These are phyloP conservation scores for Ophiocordyceps camponoti-rufipedis DNA, from an alignment of 2,329 filamentous ascomycete species.

Conservation along the genomic window DNA sequence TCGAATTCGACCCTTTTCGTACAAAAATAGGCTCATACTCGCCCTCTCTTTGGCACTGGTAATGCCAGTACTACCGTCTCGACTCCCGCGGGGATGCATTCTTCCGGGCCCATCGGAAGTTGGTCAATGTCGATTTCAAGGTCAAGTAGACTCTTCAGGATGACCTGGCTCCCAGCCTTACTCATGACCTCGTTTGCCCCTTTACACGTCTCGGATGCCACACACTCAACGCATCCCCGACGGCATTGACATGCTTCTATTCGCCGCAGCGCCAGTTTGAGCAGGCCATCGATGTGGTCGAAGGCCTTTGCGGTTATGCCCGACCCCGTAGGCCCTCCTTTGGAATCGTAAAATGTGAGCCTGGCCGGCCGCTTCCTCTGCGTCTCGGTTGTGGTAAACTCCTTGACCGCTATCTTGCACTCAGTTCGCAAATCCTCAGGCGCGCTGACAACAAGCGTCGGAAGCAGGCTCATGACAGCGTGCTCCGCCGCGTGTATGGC, in stretches of 20 bases:
- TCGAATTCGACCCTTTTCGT: background rate
- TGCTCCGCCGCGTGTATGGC: constrained; percentile 94
- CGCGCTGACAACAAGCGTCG: constrained; percentile 77
- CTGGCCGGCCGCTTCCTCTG: constrained; percentile 68
- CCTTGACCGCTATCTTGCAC: constrained; percentile 78
- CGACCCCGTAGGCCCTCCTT: constrained; percentile 65
- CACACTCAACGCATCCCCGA: constrained; percentile 78
- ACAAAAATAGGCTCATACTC: background rate
- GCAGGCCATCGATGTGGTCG: constrained; percentile 68
- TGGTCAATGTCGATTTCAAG: constrained; percentile 64
- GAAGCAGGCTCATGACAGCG: constrained; percentile 69
- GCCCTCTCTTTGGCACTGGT: constrained; percentile 31
- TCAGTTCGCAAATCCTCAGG: constrained; percentile 88
- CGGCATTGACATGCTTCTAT: constrained; percentile 61
- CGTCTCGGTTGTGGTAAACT: constrained; percentile 56
- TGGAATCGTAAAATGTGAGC: constrained; percentile 87
- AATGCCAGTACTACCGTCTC: constrained; percentile 67
- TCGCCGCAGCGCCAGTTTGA: constrained; percentile 57
- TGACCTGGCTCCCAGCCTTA: constrained; percentile 70
- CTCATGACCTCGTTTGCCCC: constrained; percentile 85
- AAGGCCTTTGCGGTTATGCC: constrained; percentile 89
- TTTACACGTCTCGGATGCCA: constrained; percentile 68
- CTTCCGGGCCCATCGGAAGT: constrained; percentile 73
- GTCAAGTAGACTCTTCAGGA: constrained; percentile 58
- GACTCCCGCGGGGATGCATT: constrained; percentile 48